Evolutionary conservation across 768 basidiomycete genomes (phyloP), one percentile per base, ranked within the genome.

Genomic region (Boletus pseudopeckii): DNA sequence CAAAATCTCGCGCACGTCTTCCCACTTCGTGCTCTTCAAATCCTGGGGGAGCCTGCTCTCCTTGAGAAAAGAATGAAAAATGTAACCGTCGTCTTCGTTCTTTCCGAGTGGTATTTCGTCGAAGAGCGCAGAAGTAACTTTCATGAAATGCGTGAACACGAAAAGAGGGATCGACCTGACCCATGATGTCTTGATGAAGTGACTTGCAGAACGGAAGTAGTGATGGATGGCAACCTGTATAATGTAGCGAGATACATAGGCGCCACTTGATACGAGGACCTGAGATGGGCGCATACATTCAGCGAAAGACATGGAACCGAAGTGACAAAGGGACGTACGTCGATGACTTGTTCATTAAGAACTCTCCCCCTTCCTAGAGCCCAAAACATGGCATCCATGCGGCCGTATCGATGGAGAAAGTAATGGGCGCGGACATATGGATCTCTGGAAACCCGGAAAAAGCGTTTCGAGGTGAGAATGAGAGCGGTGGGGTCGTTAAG

Each of bases 211-310:
- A 56, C 84, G 80, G 67, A 88, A 91, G 66, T 83, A 89, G 65
- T 90, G 89, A 55, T 90, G 88, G 49, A 86, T 82, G 34, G 88
- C 85, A 48, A 86, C 78, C 69, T 91, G 89, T 43, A 85, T 77
- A 44, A 91, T 77, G 71, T 91, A 91, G 45, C 89, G 81, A 57
- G 88, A 90, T 56, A 90, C 68, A 64, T 88, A 86, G 50, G 87
- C 88, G 50, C 88, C 88, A 61, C 86, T 88, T 47, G 80, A 75
- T 53, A 90, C 73, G 50, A 91, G 78, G 63, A 86, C 86, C 88
- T 90, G 48, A 30, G 48, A 56, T 48, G 44, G 36, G 47, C 60
- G 63, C 61, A 72, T 70, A 66, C 41, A 71, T 52, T 59, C 48
- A 64, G 60, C 53, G n/a, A 48, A 44, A 41, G 44, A 61, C 42